phyloP scores from a whole-genome alignment of 1,139 yeast genomes.

The Yamadazyma friedrichii region DNA sequence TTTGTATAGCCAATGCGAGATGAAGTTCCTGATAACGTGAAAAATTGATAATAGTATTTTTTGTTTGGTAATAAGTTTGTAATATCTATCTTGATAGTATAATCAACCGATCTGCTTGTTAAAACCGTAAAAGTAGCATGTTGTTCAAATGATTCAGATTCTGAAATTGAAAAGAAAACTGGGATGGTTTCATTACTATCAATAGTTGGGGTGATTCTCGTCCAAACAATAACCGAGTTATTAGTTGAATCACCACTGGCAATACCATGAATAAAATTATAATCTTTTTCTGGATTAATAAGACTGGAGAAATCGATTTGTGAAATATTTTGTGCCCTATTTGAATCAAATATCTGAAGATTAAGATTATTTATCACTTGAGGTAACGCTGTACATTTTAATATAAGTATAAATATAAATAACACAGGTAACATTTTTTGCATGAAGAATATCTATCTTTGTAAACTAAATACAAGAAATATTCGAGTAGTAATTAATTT shows the following conservation, averaged over 20 bases:
- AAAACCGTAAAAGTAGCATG: neutral
- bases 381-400: neutral
- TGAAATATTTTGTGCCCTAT: neutral
- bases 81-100: conserved; percentile 1
- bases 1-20: neutral
- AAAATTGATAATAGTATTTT: conserved; percentile 2
- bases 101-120: neutral
- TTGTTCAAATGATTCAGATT: neutral
- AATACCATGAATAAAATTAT: conserved; percentile 1
- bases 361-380: conserved; percentile 1
- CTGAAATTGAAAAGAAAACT: conserved; percentile 1
- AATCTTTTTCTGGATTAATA: neutral
- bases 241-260: conserved; percentile 4
- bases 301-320: neutral
- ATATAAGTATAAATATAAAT: no score
- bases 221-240: conserved; percentile 1
- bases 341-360: neutral
- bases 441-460: no score
- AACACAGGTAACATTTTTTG: no score
- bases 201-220: conserved; percentile 1
- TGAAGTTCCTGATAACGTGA: neutral
- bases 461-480: no score
- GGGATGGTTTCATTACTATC: neutral
- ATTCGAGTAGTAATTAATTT: no score
- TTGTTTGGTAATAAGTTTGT: neutral